A percentile compares a stretch with the other conserved stretches of the same genome.
Evolutionary conservation across 1,284 basidiomycete genomes (phyloP).

Genomic region (Peniophora sp.): DNA sequence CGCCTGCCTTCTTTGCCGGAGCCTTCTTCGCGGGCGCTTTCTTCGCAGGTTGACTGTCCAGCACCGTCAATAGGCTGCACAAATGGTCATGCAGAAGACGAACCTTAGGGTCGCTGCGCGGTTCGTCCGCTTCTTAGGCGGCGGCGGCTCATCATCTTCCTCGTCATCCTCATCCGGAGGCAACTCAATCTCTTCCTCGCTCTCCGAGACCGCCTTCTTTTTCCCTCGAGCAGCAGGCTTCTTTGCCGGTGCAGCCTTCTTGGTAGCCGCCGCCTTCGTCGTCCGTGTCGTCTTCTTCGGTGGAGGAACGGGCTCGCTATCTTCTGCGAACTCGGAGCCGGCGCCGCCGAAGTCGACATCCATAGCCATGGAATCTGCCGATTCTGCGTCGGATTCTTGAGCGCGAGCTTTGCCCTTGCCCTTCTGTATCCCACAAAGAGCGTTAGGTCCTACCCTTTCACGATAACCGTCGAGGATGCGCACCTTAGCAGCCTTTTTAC

Average conservation of each 20-base stretch:
- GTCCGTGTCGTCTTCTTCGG: constrained; percentile 34
- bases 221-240: constrained; percentile 44
- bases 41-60: constrained; percentile 35
- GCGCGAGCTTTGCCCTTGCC: constrained; percentile 36
- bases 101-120: constrained; percentile 60
- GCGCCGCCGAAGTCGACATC: constrained; percentile 38
- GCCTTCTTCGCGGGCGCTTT: constrained; percentile 57
- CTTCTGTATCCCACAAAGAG: constrained; percentile 21
- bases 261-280: constrained; percentile 22
- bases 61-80: constrained; percentile 8
- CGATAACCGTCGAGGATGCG: not conserved
- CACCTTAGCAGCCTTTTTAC: constrained; percentile 4
- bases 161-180: constrained; percentile 41
- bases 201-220: constrained; percentile 31
- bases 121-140: constrained; percentile 50
- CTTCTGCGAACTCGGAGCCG: constrained; percentile 15
- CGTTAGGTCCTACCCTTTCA: not conserved
- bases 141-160: constrained; percentile 44
- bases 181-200: constrained; percentile 8
- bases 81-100: constrained; percentile 10
- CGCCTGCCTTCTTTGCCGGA: constrained; percentile 23
- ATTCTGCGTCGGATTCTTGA: constrained; percentile 33
- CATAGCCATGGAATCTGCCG: constrained; percentile 78
- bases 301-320: constrained; percentile 42
- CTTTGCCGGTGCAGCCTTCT: constrained; percentile 21